Evolutionary conservation across 2,329 filamentous ascomycete genomes (phyloP).

Genomic region (Hyphodiscus sp.): DNA sequence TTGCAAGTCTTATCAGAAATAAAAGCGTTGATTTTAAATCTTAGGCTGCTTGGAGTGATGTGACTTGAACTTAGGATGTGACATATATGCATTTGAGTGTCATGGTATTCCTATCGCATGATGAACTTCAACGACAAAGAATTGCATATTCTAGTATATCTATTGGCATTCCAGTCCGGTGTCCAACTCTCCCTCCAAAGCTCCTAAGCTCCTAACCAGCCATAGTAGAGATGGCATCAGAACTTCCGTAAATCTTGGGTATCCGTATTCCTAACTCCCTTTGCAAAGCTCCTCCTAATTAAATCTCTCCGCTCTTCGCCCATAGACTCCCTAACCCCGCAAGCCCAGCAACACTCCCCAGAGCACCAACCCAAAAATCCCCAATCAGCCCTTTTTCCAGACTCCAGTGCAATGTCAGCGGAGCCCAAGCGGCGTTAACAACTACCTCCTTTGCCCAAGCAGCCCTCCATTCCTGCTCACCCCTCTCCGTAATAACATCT

Average conservation of each 20-base stretch:
- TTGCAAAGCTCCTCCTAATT: no score
- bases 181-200: no score
- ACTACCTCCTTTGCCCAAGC: conserved; percentile 60
- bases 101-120: background rate
- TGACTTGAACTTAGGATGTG: background rate
- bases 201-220: no score
- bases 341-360: conserved; percentile 46
- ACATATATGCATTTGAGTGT: background rate
- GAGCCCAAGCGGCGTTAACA: conserved; percentile 69
- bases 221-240: no score
- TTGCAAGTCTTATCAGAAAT: background rate
- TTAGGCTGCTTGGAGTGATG: background rate
- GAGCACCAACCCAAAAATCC: conserved; percentile 50
- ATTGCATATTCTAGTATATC: no score
- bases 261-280: no score
- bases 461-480: conserved; percentile 27
- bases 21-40: background rate
- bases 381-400: conserved; percentile 57
- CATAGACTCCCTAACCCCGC: conserved; percentile 39
- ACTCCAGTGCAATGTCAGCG: conserved; percentile 80
- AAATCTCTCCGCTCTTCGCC: conserved; percentile 26
- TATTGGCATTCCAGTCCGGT: no score
- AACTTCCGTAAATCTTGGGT: no score
- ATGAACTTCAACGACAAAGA: no score
- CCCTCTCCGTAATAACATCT: conserved; percentile 22